These are phyloP conservation scores for Chytriomyces sp. DNA, from an alignment of 192 early-diverging fungal species.

Conservation along the genomic window DNA sequence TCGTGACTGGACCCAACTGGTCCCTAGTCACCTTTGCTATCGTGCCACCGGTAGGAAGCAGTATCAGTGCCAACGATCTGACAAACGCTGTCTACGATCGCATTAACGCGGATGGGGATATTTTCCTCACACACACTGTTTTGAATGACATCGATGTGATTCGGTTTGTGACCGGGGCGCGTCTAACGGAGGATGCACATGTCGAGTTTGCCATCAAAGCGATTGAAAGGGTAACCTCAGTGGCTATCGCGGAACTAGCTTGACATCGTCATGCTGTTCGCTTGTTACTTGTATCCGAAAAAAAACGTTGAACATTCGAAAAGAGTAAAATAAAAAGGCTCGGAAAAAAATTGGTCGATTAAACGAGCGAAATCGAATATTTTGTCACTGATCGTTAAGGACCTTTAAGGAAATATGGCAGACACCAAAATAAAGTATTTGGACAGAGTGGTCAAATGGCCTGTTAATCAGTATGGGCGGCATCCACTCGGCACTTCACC, in stretches of 20 bases:
- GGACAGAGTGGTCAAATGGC: too few species aligned
- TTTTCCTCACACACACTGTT: conserved; percentile 23
- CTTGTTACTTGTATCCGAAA: too few species aligned
- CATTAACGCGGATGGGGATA: conserved; percentile 19
- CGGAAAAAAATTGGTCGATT: too few species aligned
- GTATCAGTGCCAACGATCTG: conserved; percentile 6
- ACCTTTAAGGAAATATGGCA: too few species aligned
- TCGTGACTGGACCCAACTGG: conserved; percentile 24
- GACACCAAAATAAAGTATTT: too few species aligned
- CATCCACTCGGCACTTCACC: too few species aligned
- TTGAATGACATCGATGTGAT: conserved; percentile 13
- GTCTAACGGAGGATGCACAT: conserved; percentile 14
- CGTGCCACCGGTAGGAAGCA: not conserved
- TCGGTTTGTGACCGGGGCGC: conserved; percentile 20
- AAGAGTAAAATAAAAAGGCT: too few species aligned
- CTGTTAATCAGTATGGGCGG: too few species aligned
- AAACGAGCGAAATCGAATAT: too few species aligned
- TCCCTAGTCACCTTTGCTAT: conserved; percentile 28
- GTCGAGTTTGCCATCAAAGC: conserved; percentile 2
- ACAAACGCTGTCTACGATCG: conserved; percentile 18
- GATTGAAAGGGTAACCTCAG: conserved; percentile 7
- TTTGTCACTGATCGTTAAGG: too few species aligned
- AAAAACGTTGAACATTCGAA: too few species aligned
- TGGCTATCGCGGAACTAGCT: not conserved
- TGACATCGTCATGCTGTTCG: too few species aligned